A percentile compares a stretch with the other conserved stretches of the same genome.
Evolutionary conservation across 176 grass and related monocot species (phyloP).

Genomic region (Avena sativa): DNA sequence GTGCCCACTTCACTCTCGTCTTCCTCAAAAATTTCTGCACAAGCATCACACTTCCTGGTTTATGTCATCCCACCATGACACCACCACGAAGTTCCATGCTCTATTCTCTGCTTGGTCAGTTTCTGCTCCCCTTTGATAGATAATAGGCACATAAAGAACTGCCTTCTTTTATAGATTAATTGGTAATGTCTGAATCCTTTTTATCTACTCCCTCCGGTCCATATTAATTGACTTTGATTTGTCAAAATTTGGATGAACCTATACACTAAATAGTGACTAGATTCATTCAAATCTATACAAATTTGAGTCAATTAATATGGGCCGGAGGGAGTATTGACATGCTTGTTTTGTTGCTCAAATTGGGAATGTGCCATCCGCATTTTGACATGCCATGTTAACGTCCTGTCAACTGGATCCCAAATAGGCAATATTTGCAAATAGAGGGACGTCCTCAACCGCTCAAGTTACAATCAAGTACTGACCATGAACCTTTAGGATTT

Average conservation of each 20-base stretch:
- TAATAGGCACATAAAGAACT: not conserved
- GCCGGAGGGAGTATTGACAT: not conserved
- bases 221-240: no score
- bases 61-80: not conserved
- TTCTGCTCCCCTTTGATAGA: not conserved
- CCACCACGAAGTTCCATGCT: constrained; percentile 2
- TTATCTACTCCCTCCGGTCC: not conserved
- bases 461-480: constrained; percentile 13
- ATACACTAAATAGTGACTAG: no score
- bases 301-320: no score
- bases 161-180: constrained; percentile 17
- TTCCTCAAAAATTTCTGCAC: not conserved
- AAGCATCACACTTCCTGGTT: not conserved
- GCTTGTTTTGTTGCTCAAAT: constrained; percentile 25
- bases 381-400: constrained; percentile 26
- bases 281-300: no score
- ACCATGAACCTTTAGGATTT: not conserved
- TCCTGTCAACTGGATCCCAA: constrained; percentile 10
- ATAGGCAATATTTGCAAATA: constrained; percentile 24
- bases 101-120: not conserved
- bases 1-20: constrained; percentile 7
- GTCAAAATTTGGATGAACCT: no score
- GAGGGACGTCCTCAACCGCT: not conserved
- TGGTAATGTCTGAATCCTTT: not conserved
- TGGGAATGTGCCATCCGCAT: not conserved